Conservation (phyloP, 129 eudicot genomes). For the Gnaphalium uliginosum region DNA sequence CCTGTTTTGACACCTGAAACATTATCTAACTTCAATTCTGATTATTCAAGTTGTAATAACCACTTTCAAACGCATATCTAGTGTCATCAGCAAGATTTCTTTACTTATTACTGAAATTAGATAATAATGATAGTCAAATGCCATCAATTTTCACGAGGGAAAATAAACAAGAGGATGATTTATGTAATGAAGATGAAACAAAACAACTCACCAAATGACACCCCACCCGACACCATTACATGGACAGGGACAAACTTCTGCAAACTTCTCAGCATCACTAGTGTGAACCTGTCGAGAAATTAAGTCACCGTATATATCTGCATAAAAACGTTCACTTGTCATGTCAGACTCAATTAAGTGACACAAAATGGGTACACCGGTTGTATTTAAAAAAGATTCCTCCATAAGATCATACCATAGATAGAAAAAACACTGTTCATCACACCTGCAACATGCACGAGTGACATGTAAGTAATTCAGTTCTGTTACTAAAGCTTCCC, state of each 20-base stretch:
- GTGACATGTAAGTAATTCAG: slow-evolving; percentile 14
- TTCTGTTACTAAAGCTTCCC: slow-evolving; percentile 13
- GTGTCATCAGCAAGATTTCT: slow-evolving; percentile 3
- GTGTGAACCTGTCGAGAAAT: slow-evolving; percentile 90
- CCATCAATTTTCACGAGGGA: background rate
- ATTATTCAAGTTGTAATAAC: slow-evolving; percentile 1
- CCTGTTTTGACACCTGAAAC: background rate
- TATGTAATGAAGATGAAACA: slow-evolving; percentile 21
- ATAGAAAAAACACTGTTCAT: slow-evolving; percentile 96
- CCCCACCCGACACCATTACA: slow-evolving; percentile 96
- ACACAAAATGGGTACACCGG: background rate
- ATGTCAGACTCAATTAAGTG: background rate
- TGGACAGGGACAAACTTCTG: slow-evolving; percentile 94
- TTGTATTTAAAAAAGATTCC: background rate
- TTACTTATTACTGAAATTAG: background rate
- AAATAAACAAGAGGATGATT: slow-evolving; percentile 16
- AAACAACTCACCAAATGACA: slow-evolving; percentile 65
- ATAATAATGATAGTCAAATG: background rate
- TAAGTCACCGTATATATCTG: slow-evolving; percentile 95
- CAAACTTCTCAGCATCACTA: slow-evolving; percentile 98
- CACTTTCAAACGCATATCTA: background rate
- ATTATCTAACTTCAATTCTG: background rate
- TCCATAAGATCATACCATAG: slow-evolving; percentile 56
- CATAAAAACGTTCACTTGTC: slow-evolving; percentile 23
- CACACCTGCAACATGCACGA: slow-evolving; percentile 62